These are phyloP conservation scores for Citrus maxima DNA, from an alignment of 345 rosid species.

Conservation along the genomic window DNA sequence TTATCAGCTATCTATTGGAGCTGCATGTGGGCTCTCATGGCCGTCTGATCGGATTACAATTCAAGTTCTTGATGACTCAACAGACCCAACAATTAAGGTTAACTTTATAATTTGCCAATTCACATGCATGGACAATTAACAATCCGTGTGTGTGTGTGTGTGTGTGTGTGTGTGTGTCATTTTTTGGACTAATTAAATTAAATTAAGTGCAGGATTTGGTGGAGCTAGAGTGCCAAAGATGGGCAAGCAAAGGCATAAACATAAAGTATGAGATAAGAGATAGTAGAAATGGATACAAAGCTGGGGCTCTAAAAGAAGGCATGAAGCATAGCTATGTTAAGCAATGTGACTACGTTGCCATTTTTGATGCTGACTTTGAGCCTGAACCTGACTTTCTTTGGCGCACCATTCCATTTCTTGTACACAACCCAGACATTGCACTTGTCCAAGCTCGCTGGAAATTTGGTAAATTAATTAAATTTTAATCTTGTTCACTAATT, in stretches of 20 bases:
- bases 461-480: conserved; percentile 47
- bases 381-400: conserved; percentile 77
- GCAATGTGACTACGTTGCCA: conserved; percentile 66
- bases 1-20: conserved; percentile 72
- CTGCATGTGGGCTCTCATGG: conserved; percentile 91
- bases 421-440: conserved; percentile 61
- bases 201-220: conserved; percentile 48
- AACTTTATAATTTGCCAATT: too few species aligned
- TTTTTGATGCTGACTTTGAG: conserved; percentile 91
- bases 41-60: conserved; percentile 73
- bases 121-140: too few species aligned
- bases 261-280: conserved; percentile 64
- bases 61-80: conserved; percentile 92
- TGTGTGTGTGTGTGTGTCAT: too few species aligned
- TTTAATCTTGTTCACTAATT: background rate
- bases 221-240: conserved; percentile 66
- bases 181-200: background rate
- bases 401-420: conserved; percentile 70
- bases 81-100: conserved; percentile 54
- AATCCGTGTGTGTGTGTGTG: too few species aligned
- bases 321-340: conserved; percentile 78
- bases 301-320: conserved; percentile 78
- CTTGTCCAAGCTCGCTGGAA: conserved; percentile 95
- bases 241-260: conserved; percentile 72
- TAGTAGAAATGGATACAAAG: conserved; percentile 71